Evolutionary conservation across 169 alveolate species (phyloP).

Genomic region (Theileria annulata): DNA sequence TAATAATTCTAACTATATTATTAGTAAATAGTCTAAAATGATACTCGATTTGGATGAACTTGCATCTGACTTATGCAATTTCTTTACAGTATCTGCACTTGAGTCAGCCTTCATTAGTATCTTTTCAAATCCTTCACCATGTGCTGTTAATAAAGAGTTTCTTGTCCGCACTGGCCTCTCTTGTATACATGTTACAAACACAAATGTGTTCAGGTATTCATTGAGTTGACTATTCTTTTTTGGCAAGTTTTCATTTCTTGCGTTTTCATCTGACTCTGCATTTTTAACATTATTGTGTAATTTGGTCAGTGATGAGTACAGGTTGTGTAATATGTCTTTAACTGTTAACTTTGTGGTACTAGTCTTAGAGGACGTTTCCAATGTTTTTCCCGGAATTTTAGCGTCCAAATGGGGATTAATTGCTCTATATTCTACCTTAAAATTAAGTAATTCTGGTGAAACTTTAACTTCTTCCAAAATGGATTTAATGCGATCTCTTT

Average conservation of each 20-base stretch:
- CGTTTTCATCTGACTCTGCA: not conserved
- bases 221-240: not conserved
- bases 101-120: conserved; percentile 45
- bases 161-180: conserved; percentile 60
- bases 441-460: conserved; percentile 52
- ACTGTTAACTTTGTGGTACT: conserved; percentile 23
- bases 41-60: not conserved
- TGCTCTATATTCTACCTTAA: conserved; percentile 35
- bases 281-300: not conserved
- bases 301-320: conserved; percentile 8
- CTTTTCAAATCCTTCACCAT: conserved; percentile 61
- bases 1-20: not conserved
- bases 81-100: conserved; percentile 7
- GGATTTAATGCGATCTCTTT: conserved; percentile 70
- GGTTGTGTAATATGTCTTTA: conserved; percentile 13
- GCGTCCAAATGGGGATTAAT: not conserved
- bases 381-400: conserved; percentile 7
- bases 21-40: not conserved
- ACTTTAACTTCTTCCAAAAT: conserved; percentile 60
- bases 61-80: conserved; percentile 1
- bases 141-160: conserved; percentile 47
- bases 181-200: conserved; percentile 28
- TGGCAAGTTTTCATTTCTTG: not conserved
- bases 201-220: conserved; percentile 23
- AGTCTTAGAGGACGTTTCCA: conserved; percentile 11